Base-by-base conservation (phyloP, 139 green algal genomes). In the Volvox africanus region DNA sequence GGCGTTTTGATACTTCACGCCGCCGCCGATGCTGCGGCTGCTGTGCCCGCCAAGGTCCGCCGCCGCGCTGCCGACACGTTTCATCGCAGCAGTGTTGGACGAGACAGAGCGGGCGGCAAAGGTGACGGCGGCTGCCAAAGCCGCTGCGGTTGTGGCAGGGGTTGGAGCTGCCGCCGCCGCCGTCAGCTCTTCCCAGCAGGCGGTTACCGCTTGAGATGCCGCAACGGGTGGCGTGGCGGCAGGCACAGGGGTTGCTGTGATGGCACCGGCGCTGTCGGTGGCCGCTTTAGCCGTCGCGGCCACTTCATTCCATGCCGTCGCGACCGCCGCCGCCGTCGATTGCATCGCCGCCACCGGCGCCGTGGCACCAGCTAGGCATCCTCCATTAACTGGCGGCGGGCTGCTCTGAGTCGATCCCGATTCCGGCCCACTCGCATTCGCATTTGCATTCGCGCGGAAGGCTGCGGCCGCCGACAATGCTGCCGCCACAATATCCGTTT, bases 401-500 rank as follows among this genome's bases (percentile, higher is more conserved):
- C 44, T 55, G 44, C 44, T 9, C 44, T 55, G 44, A 37, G 22
- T 50, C 19, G 80, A 86, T 22, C 36, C 81, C 18, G 6, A 55
- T 55, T 55, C 44, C 44, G 9, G 44, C 44, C 44, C 44, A 55
- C 44, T 55, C 44, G 44, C 44, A 32, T 37, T 55, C 44, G 44
- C 44, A 32, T 37, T 11, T 20, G 81, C 19, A 11, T 11, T 21
- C 18, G 82, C 82, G 1, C 62, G 32, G 62, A 79, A 88, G 22
- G 62, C 62, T 30, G 82, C 82, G 62, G 82, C 82, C 61, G 82
- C 82, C 9, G 24, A 33, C 33, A 88, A 32, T 22, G 82, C 82
- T 35, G 82, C 82, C 62, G 62, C 82, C 62, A 88, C 82, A 5
- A 88, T 65, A 2, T 21, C 81, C 1, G 55, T 55, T 20, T 87